These are phyloP conservation scores for Beauveria caledonica DNA, from an alignment of 2,329 filamentous ascomycete genomes.

Conservation along the genomic window DNA sequence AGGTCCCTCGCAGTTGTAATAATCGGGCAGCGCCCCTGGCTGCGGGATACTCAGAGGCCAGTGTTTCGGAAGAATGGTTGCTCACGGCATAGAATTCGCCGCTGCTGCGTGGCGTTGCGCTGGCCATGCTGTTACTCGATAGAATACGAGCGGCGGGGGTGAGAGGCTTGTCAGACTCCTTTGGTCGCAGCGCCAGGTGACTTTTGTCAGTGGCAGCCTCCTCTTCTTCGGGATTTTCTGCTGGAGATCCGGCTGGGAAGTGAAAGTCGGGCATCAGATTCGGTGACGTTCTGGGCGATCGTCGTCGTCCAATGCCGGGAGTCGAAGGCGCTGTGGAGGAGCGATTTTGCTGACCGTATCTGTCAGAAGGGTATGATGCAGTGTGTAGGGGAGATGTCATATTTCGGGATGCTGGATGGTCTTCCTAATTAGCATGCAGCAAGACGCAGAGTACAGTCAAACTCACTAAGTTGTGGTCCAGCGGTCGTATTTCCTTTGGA, in stretches of 20 bases:
- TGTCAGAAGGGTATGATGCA: constrained; percentile 45
- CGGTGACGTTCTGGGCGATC: constrained; percentile 33
- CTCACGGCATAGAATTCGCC: constrained; percentile 92
- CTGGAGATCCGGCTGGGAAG: constrained; percentile 43
- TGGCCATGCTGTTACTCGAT: constrained; percentile 64
- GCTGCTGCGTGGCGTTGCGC: constrained; percentile 79
- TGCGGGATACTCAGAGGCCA: constrained; percentile 79
- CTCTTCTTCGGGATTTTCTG: constrained; percentile 25
- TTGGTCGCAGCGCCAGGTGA: constrained; percentile 29
- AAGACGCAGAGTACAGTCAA: background rate
- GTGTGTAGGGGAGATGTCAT: constrained; percentile 45
- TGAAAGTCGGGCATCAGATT: constrained; percentile 46
- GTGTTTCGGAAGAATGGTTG: constrained; percentile 89
- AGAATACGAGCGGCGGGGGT: constrained; percentile 61
- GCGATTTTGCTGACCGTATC: constrained; percentile 33
- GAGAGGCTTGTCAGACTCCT: constrained; percentile 41
- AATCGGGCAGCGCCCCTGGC: constrained; percentile 29
- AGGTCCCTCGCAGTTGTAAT: constrained; percentile 38
- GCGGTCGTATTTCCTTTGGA: constrained; percentile 37
- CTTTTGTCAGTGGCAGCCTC: constrained; percentile 13
- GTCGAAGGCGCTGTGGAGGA: constrained; percentile 38
- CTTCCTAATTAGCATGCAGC: constrained; percentile 31
- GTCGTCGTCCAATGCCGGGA: constrained; percentile 28
- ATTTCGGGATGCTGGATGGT: constrained; percentile 27
- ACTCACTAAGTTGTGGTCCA: constrained; percentile 32